Percentiles rank a stretch among this genome's conserved stretches.
Conservation (phyloP, 1,139 yeast species). For the Kodamaea anthophila region DNA sequence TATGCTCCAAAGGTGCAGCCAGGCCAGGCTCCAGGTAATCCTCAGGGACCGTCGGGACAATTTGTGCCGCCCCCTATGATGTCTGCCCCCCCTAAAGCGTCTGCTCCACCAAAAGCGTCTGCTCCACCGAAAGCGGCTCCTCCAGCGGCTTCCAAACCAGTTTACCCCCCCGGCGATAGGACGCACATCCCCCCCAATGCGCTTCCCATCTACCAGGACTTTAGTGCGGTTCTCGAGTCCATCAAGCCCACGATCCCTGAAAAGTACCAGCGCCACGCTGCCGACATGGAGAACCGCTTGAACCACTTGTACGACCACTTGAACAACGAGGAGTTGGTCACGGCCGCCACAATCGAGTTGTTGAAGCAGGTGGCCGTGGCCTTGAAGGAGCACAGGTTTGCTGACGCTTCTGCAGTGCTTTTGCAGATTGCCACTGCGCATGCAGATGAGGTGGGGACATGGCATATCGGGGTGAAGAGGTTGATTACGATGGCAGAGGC, state of each 20-base stretch:
- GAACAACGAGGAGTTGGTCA: constrained; percentile 64
- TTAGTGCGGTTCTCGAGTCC: constrained; percentile 49
- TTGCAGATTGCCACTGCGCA: constrained; percentile 59
- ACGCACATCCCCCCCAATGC: constrained; percentile 58
- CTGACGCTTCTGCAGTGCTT: constrained; percentile 52
- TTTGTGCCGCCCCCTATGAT: constrained; percentile 1
- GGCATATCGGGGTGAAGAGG: constrained; percentile 92
- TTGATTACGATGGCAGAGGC: constrained; percentile 72
- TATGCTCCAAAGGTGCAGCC: constrained; percentile 13
- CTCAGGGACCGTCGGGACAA: not conserved
- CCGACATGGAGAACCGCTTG: constrained; percentile 79
- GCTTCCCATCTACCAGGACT: constrained; percentile 50
- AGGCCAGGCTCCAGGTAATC: not conserved
- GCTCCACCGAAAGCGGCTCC: constrained; percentile 13
- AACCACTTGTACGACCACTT: constrained; percentile 73
- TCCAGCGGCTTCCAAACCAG: constrained; percentile 21
- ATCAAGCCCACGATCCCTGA: constrained; percentile 75
- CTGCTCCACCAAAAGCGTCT: constrained; percentile 12
- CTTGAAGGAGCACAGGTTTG: constrained; percentile 50
- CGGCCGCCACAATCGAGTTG: constrained; percentile 49
- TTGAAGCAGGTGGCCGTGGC: constrained; percentile 48
- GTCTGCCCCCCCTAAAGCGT: constrained; percentile 11
- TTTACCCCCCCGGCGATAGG: constrained; percentile 66
- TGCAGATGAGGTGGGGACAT: constrained; percentile 76
- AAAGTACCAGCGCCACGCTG: constrained; percentile 64